Evolutionary conservation across 2,329 filamentous ascomycete genomes (phyloP).

Genomic region (Paraphoma chrysanthemicola): DNA sequence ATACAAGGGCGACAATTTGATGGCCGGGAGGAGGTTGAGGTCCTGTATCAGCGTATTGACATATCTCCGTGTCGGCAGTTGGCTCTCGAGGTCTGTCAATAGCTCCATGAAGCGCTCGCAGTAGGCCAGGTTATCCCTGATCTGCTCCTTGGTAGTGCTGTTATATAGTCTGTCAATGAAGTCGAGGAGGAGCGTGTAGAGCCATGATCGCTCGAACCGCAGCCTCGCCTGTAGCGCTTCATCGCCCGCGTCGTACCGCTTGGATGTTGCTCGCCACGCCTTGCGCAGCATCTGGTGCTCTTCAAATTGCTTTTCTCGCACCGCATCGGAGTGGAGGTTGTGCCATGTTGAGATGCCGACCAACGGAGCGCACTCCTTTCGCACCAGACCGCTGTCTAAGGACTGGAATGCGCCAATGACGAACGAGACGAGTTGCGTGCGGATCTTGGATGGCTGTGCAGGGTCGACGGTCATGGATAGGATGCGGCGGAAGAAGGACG

Average conservation of each 20-base stretch:
- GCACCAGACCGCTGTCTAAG: slow-evolving; percentile 83
- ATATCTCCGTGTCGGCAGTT: slow-evolving; percentile 91
- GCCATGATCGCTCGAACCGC: slow-evolving; percentile 91
- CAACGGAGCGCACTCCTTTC: slow-evolving; percentile 94
- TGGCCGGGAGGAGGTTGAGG: slow-evolving; percentile 78
- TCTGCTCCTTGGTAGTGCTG: slow-evolving; percentile 37
- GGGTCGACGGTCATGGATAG: slow-evolving; percentile 78
- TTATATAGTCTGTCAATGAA: slow-evolving; percentile 78
- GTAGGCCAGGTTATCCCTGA: slow-evolving; percentile 73
- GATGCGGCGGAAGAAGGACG: slow-evolving; percentile 84
- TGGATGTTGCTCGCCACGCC: slow-evolving; percentile 85
- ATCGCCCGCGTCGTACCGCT: slow-evolving; percentile 87
- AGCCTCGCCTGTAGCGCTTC: slow-evolving; percentile 78
- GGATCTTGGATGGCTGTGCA: slow-evolving; percentile 55
- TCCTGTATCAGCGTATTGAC: slow-evolving; percentile 89
- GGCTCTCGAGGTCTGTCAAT: slow-evolving; percentile 87
- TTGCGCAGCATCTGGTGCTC: slow-evolving; percentile 79
- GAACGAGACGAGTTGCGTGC: slow-evolving; percentile 86
- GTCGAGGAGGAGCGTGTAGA: slow-evolving; percentile 84
- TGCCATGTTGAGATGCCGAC: slow-evolving; percentile 97
- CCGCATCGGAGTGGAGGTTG: slow-evolving; percentile 79
- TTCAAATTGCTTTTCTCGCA: slow-evolving; percentile 75
- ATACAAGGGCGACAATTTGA: slow-evolving; percentile 80
- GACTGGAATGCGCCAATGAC: slow-evolving; percentile 93
- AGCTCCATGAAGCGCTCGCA: slow-evolving; percentile 95